Evolutionary conservation across 1,139 yeast genomes (phyloP), one percentile per base, ranked within the genome.

Genomic region (Geotrichum phurueaensis): DNA sequence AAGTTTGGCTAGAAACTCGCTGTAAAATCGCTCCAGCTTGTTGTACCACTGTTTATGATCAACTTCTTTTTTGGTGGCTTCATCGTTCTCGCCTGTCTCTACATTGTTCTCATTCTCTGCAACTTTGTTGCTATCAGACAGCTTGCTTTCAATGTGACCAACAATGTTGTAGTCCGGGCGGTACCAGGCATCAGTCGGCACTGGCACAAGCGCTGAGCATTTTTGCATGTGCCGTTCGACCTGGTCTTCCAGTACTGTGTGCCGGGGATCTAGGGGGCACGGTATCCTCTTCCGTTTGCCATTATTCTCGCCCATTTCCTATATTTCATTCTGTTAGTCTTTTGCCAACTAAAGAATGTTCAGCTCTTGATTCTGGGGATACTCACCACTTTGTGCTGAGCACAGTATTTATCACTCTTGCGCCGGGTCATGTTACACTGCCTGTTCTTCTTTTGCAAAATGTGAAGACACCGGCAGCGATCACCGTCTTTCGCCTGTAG

Each of bases 211-310:
- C 25, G 76, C 81, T 67, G 81, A 84, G 71, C 97, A 91, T 68
- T 83, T 84, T 60, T 74, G 76, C 59, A 86, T 55, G 73, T 91
- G 97, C 29, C 70, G 73, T 7, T 75, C 72, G 54, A 89, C 70
- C 58, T 83, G 84, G 53, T 79, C 76, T 56, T 77, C 77, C 88
- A 90, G 85, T 0, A 91, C 84, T 0, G 87, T 81, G 71, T 91
- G 97, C 5, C 82, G 78, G 0, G 86, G 83, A 69, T 90, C 96
- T 43, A 86, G 70, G 0, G 97, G 92, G 72, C 97, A 91, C 3
- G 86, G 83, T 0, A 91, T 79, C 63, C 97, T 75, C 39, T 75
- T 75, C 18, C 75, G 72, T 1, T 68, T 68, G 1, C 71, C 73
- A 33, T 67, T 66, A 47, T 56, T 59, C 29, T 64, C 62, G 7